A percentile compares a stretch with the other conserved stretches of the same genome.
These are phyloP conservation scores for Melanogaster broomeanus DNA, from an alignment of 768 basidiomycete species.

Conservation along the genomic window DNA sequence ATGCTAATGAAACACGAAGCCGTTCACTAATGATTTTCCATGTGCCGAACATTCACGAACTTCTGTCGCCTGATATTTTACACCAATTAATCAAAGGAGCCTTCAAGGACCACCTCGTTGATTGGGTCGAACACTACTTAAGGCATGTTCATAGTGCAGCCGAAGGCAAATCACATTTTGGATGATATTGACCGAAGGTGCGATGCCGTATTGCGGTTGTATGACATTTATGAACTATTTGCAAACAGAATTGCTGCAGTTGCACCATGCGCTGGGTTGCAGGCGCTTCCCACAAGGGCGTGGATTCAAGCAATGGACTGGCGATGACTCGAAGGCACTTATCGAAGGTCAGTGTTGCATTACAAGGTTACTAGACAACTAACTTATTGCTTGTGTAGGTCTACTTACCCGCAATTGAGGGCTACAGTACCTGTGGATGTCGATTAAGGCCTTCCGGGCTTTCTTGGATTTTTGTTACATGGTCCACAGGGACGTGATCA, in stretches of 20 bases:
- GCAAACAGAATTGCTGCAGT: conserved; percentile 27
- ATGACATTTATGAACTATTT: neutral
- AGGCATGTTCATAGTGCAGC: neutral
- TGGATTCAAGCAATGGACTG: conserved; percentile 39
- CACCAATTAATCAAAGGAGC: conserved; percentile 2
- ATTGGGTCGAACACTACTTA: neutral
- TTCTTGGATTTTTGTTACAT: conserved; percentile 38
- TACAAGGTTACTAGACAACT: no score
- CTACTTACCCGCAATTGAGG: conserved; percentile 27
- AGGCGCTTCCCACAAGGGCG: conserved; percentile 31
- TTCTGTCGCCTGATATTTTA: conserved; percentile 1
- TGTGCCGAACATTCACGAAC: conserved; percentile 30
- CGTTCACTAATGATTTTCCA: conserved; percentile 34
- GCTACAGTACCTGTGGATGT: conserved; percentile 19
- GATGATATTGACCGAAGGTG: conserved; percentile 34
- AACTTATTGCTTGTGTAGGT: conserved; percentile 13
- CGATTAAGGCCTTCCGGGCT: conserved; percentile 12
- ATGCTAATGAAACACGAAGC: conserved; percentile 13
- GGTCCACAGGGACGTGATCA: conserved; percentile 15
- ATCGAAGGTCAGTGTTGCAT: conserved; percentile 33
- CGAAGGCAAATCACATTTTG: conserved; percentile 14
- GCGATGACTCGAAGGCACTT: conserved; percentile 38
- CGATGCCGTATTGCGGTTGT: no score
- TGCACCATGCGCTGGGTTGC: conserved; percentile 26
- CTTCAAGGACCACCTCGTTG: conserved; percentile 3